Evolutionary conservation across 169 alveolate species (phyloP).

Genomic region (Plasmodium cynomolgi): DNA sequence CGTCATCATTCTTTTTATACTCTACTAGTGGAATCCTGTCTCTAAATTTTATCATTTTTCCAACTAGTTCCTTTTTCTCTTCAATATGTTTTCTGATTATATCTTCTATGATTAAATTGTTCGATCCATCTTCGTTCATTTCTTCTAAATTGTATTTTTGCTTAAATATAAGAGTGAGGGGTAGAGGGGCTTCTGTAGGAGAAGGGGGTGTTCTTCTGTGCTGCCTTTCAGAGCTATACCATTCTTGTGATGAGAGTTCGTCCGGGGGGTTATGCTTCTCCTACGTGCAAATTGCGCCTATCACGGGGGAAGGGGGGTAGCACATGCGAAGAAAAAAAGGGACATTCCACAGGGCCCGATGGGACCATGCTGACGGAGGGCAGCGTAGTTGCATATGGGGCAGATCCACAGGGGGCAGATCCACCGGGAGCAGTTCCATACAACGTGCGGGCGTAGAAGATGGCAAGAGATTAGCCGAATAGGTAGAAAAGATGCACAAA

Average conservation of each 20-base stretch:
- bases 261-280: neutral
- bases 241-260: neutral
- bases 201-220: neutral
- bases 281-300: neutral
- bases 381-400: neutral
- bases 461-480: neutral
- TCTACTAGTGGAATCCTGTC: constrained; percentile 53
- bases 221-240: neutral
- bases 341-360: neutral
- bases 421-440: neutral
- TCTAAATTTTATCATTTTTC: constrained; percentile 41
- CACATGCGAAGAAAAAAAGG: neutral
- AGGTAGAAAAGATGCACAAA: neutral
- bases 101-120: constrained; percentile 17
- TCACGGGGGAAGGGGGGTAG: neutral
- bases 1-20: constrained; percentile 41
- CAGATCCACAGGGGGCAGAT: neutral
- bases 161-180: neutral
- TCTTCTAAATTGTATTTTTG: constrained; percentile 5
- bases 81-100: constrained; percentile 53
- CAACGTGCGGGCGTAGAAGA: neutral
- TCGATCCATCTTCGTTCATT: constrained; percentile 31
- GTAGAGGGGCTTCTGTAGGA: neutral
- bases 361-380: neutral
- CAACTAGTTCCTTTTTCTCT: constrained; percentile 14